phyloP scores from a whole-genome alignment of 495 filamentous ascomycete species.

The Bacidia gigantensis region DNA sequence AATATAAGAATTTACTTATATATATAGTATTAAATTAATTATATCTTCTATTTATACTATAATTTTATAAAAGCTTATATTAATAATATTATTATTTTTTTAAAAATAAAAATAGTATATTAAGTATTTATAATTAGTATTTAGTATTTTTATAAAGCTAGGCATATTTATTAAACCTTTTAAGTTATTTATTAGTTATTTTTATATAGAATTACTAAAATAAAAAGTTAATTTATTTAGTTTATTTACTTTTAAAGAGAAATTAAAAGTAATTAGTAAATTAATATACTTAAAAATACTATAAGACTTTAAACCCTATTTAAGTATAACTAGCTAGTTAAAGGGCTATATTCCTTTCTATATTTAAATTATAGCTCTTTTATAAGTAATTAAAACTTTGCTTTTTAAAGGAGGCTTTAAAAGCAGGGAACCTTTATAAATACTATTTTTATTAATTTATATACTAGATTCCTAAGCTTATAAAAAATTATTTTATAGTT shows the following conservation, averaged over 20 bases:
- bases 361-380: not conserved
- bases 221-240: no score
- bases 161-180: not conserved
- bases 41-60: not conserved
- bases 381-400: not conserved
- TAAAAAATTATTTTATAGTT: not conserved
- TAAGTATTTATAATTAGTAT: not conserved
- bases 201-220: no score
- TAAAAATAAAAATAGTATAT: not conserved
- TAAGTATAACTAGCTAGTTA: no score
- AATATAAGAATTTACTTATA: not conserved
- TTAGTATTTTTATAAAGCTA: not conserved
- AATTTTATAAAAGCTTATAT: constrained; percentile 1
- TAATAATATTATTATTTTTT: not conserved
- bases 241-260: no score
- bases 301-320: no score
- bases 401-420: not conserved
- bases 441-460: constrained; percentile 4
- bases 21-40: not conserved
- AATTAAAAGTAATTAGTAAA: no score
- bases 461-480: not conserved
- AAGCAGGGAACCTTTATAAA: not conserved
- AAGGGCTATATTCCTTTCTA: not conserved
- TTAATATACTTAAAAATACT: no score
- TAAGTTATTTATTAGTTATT: not conserved